Percentiles rank a stretch among this genome's conserved stretches.
These are phyloP conservation scores for Daldinia bambusicola DNA, from an alignment of 495 filamentous ascomycete species.

Conservation along the genomic window DNA sequence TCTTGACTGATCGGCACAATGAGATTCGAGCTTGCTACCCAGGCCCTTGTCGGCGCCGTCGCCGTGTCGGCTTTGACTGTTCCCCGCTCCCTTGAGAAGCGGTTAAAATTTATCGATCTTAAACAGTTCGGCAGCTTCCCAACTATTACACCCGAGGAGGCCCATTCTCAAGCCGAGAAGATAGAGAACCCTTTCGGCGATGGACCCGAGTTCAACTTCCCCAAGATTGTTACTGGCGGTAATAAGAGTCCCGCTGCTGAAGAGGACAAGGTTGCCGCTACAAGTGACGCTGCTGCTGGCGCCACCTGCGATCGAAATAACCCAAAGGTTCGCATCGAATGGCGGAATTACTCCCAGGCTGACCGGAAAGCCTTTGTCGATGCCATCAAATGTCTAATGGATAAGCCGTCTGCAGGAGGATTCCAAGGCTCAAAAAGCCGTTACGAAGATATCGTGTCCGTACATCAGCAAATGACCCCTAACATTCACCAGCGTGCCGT, in stretches of 20 bases:
- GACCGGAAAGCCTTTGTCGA: slow-evolving; percentile 48
- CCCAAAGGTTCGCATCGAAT: slow-evolving; percentile 48
- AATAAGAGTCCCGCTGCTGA: slow-evolving; percentile 19
- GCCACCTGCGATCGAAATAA: slow-evolving; percentile 45
- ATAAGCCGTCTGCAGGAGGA: slow-evolving; percentile 44
- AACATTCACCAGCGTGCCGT: slow-evolving; percentile 52
- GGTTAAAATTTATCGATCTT: slow-evolving; percentile 41
- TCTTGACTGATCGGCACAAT: slow-evolving; percentile 39
- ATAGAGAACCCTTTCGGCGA: slow-evolving; percentile 11
- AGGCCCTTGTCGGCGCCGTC: slow-evolving; percentile 45
- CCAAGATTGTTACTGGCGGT: not conserved
- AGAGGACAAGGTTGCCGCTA: slow-evolving; percentile 14
- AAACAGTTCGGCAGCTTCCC: slow-evolving; percentile 43
- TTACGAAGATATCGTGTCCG: slow-evolving; percentile 55
- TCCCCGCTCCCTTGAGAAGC: slow-evolving; percentile 35
- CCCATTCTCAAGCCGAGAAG: slow-evolving; percentile 29
- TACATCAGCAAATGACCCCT: slow-evolving; percentile 52
- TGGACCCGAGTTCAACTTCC: slow-evolving; percentile 22
- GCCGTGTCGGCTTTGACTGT: slow-evolving; percentile 44
- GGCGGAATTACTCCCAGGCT: slow-evolving; percentile 44
- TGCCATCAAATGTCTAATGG: slow-evolving; percentile 51
- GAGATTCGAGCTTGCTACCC: slow-evolving; percentile 41
- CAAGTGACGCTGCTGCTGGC: slow-evolving; percentile 13
- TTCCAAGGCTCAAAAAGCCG: slow-evolving; percentile 47
- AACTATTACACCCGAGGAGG: slow-evolving; percentile 37